Evolutionary conservation across 805 yeast genomes (phyloP), one percentile per base, ranked within the genome.

Genomic region (Yarrowia sp.): DNA sequence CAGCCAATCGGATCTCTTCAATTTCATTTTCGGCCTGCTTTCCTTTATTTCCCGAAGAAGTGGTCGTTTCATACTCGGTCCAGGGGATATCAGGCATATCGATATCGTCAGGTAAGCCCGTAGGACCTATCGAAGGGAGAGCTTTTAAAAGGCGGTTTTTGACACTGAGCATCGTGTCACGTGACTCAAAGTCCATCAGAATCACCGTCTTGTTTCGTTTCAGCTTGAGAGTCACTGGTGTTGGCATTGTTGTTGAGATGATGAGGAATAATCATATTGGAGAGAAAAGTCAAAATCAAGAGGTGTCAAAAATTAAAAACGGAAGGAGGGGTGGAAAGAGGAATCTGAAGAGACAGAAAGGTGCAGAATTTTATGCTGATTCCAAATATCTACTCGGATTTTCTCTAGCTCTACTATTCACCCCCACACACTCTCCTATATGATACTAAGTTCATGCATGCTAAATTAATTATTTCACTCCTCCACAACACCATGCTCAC

Each of bases 41-140:
- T 31, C 47, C 47, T 38, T 55, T 55, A 11, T 31, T 31, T 15
- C 33, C 44, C 28, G 61, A 39, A 1, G 36, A 28, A 0, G 47
- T 41, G 7, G 61, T 55, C 4, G 61, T 55, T 10, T 55, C 61
- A 13, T 13, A 55, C 38, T 55, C 61, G 8, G 61, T 55, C 38
- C 28, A 55, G 11, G 61, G 61, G 11, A 55, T 41, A 13, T 55
- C 61, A 9, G 35, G 7, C 47, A 55, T 55, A 8, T 55, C 61
- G 22, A 55, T 28, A 32, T 55, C 61, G 13, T 55, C 60, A 5
- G 47, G 11, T 18, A 15, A 17, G 17, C 45, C 60, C 1, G 61
- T 3, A 10, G 60, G 60, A 22, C 60, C 60, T 6, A 51, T 28
- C 4, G 44, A 8, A 13, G 45, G 45, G n/a, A 55, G 38, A 10